Percentiles rank a stretch among this genome's conserved stretches.
phyloP scores from a whole-genome alignment of 225 moss, liverwort and hornwort species.

The Rhytidiadelphus loreus region DNA sequence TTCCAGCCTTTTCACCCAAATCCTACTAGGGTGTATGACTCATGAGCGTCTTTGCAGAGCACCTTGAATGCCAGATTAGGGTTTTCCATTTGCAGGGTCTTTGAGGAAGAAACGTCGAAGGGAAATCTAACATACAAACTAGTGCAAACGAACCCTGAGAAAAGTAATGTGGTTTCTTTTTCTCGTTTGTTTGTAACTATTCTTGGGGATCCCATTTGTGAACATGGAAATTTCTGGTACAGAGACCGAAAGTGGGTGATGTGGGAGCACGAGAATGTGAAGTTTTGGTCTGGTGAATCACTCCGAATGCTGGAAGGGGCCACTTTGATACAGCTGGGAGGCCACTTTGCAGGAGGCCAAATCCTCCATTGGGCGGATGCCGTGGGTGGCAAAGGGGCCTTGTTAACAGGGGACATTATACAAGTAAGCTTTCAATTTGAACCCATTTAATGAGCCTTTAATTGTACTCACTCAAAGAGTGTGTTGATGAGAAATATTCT shows the following conservation, averaged over 20 bases:
- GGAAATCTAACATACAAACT: neutral
- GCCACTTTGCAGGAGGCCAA: constrained; percentile 79
- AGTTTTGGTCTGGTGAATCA: constrained; percentile 68
- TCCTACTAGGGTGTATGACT: neutral
- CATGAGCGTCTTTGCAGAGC: neutral
- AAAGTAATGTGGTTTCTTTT: neutral
- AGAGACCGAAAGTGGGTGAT: constrained; percentile 80
- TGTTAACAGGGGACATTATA: constrained; percentile 62
- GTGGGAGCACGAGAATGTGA: constrained; percentile 69
- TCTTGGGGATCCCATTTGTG: neutral
- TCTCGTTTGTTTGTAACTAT: neutral
- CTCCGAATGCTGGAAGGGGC: constrained; percentile 54
- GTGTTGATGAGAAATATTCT: neutral
- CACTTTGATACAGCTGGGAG: constrained; percentile 55
- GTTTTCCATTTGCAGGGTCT: neutral
- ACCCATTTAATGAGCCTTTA: neutral
- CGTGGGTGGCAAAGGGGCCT: constrained; percentile 58
- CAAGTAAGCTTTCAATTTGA: constrained; percentile 24
- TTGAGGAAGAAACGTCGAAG: neutral
- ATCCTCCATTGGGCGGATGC: constrained; percentile 67
- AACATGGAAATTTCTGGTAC: neutral
- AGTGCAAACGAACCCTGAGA: neutral
- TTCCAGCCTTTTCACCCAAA: neutral
- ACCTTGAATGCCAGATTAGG: neutral
- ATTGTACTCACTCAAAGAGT: neutral